Conservation (phyloP, 2,329 filamentous ascomycete genomes). For the Trichophyton mentagrophytes region DNA sequence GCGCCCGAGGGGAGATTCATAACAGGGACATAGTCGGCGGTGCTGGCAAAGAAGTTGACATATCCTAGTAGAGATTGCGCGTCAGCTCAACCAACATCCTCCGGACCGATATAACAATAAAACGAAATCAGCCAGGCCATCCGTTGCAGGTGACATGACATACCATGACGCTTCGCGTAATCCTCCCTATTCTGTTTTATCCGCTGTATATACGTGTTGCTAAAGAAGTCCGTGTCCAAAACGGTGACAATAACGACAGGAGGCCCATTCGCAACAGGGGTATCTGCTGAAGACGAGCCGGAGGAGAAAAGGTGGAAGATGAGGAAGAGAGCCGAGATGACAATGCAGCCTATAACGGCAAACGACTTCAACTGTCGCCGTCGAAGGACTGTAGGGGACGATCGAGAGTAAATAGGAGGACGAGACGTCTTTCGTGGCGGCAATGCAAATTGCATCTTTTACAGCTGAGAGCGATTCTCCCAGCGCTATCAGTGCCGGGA, state of each 20-base stretch:
- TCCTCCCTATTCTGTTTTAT: conserved; percentile 70
- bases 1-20: conserved; percentile 23
- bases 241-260: conserved; percentile 71
- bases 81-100: background rate
- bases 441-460: conserved; percentile 73
- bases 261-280: conserved; percentile 27
- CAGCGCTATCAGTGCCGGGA: background rate
- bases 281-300: conserved; percentile 18
- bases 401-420: conserved; percentile 54
- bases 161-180: conserved; percentile 81
- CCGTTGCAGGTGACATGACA: conserved; percentile 17
- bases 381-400: conserved; percentile 34
- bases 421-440: conserved; percentile 73
- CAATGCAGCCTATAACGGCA: conserved; percentile 41
- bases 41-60: conserved; percentile 64
- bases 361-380: conserved; percentile 51
- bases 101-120: background rate
- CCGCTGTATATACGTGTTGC: conserved; percentile 54
- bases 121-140: background rate
- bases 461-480: background rate
- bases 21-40: conserved; percentile 52
- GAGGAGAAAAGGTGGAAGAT: conserved; percentile 35
- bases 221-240: conserved; percentile 54
- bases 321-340: conserved; percentile 50
- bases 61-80: conserved; percentile 50